These are phyloP conservation scores for Russula sp. DNA, from an alignment of 768 basidiomycete genomes.

Conservation along the genomic window DNA sequence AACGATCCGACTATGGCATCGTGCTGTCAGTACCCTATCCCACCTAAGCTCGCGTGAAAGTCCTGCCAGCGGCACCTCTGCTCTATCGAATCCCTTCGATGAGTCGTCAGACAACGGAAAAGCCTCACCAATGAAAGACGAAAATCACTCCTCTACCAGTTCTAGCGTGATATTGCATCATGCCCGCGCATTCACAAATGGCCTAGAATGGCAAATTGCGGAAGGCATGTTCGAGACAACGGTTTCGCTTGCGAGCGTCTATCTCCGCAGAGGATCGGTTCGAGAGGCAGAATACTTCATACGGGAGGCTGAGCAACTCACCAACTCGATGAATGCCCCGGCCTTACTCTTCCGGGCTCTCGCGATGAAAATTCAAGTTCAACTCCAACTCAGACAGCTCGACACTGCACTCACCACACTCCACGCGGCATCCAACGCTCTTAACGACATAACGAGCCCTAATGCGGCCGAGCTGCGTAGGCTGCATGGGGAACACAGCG, in stretches of 20 bases:
- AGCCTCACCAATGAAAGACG: conserved; percentile 32
- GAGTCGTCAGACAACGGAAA: conserved; percentile 37
- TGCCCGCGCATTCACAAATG: conserved; percentile 37
- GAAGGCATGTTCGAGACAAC: conserved; percentile 62
- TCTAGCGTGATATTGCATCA: conserved; percentile 15
- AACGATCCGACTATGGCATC: conserved; percentile 72
- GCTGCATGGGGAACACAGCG: conserved; percentile 48
- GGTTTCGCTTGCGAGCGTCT: conserved; percentile 56
- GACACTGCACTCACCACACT: conserved; percentile 52
- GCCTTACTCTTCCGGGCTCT: conserved; percentile 58
- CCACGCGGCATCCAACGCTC: conserved; percentile 38
- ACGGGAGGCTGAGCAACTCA: conserved; percentile 67
- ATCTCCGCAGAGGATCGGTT: conserved; percentile 68
- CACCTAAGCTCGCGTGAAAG: conserved; percentile 43
- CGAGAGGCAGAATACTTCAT: conserved; percentile 83
- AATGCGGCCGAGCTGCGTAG: conserved; percentile 54
- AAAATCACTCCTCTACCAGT: conserved; percentile 22
- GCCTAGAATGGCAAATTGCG: conserved; percentile 68
- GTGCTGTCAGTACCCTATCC: conserved; percentile 60
- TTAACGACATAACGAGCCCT: conserved; percentile 42
- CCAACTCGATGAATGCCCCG: conserved; percentile 58
- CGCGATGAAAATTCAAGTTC: conserved; percentile 60
- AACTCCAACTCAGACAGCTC: conserved; percentile 53
- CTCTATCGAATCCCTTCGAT: conserved; percentile 54
- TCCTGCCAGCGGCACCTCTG: conserved; percentile 24